Conservation (phyloP, 164 flowering plant genomes). For the Malania oleifera region DNA sequence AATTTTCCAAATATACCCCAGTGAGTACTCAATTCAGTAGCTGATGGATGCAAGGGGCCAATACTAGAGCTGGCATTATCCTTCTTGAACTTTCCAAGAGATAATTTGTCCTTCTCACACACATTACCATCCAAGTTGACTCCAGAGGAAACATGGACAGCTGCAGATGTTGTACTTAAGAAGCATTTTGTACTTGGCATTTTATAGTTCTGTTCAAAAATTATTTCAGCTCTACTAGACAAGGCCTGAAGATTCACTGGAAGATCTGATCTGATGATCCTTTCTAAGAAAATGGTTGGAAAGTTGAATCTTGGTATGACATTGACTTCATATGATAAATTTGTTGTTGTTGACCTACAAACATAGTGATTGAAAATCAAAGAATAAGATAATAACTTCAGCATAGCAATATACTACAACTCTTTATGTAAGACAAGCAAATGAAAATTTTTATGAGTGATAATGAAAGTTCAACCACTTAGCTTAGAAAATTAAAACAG, state of each 20-base stretch:
- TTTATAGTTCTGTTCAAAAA: conserved; percentile 31
- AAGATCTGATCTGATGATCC: conserved; percentile 90
- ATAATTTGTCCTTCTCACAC: conserved; percentile 21
- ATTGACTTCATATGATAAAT: conserved; percentile 76
- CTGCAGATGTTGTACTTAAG: conserved; percentile 19
- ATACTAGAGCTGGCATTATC: conserved; percentile 28
- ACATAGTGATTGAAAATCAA: not conserved
- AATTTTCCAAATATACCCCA: conserved; percentile 83
- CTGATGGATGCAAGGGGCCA: conserved; percentile 31
- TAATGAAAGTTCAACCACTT: too few species aligned
- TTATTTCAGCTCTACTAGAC: conserved; percentile 69
- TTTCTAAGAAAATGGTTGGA: conserved; percentile 93
- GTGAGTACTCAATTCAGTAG: conserved; percentile 44
- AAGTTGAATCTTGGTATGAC: conserved; percentile 87
- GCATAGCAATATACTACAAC: too few species aligned
- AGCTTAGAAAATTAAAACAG: too few species aligned
- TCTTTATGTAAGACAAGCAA: too few species aligned
- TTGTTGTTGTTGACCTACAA: conserved; percentile 53
- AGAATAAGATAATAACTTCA: not conserved
- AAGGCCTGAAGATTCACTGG: conserved; percentile 89
- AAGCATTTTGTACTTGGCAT: conserved; percentile 15
- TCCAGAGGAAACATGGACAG: conserved; percentile 16
- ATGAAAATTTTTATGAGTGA: too few species aligned
- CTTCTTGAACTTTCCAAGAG: conserved; percentile 31
- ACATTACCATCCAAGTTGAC: conserved; percentile 23